A percentile compares a stretch with the other conserved stretches of the same genome.
Evolutionary conservation across 2,329 filamentous ascomycete species (phyloP).

Genomic region (Ophiocordyceps camponoti-saundersi): DNA sequence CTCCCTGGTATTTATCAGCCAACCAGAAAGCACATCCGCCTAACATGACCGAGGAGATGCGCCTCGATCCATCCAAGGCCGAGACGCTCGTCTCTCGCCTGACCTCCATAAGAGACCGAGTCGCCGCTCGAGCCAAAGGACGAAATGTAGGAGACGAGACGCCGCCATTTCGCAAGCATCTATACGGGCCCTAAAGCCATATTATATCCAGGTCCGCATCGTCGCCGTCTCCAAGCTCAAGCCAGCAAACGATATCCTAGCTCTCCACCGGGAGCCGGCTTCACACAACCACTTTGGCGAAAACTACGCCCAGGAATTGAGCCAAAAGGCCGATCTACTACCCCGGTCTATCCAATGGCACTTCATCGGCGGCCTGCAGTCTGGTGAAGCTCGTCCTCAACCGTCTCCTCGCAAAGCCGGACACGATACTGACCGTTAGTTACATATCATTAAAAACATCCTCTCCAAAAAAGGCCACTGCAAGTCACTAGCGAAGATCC

Average conservation of each 20-base stretch:
- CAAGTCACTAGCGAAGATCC: slow-evolving; percentile 68
- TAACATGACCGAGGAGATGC: slow-evolving; percentile 30
- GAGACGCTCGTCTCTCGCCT: slow-evolving; percentile 46
- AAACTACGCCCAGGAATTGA: slow-evolving; percentile 86
- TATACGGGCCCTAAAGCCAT: neutral
- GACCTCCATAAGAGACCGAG: slow-evolving; percentile 37
- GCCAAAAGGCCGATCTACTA: slow-evolving; percentile 67
- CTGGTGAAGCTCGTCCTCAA: slow-evolving; percentile 22
- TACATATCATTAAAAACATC: neutral
- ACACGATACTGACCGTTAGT: neutral
- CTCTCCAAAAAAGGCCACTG: slow-evolving; percentile 55
- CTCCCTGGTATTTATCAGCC: neutral
- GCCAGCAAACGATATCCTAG: slow-evolving; percentile 76
- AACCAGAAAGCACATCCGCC: neutral
- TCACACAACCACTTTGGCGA: slow-evolving; percentile 76
- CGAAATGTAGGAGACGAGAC: slow-evolving; percentile 27
- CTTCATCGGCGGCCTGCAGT: slow-evolving; percentile 89
- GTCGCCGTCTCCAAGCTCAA: slow-evolving; percentile 96
- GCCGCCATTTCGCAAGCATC: neutral
- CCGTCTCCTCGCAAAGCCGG: neutral
- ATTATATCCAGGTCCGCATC: slow-evolving; percentile 46
- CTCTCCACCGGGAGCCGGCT: slow-evolving; percentile 48
- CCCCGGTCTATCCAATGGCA: slow-evolving; percentile 75
- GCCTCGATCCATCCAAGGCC: slow-evolving; percentile 43
- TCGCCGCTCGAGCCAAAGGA: slow-evolving; percentile 34